These are phyloP conservation scores for Aspergillus melleus DNA, from an alignment of 2,329 filamentous ascomycete species.

Conservation along the genomic window DNA sequence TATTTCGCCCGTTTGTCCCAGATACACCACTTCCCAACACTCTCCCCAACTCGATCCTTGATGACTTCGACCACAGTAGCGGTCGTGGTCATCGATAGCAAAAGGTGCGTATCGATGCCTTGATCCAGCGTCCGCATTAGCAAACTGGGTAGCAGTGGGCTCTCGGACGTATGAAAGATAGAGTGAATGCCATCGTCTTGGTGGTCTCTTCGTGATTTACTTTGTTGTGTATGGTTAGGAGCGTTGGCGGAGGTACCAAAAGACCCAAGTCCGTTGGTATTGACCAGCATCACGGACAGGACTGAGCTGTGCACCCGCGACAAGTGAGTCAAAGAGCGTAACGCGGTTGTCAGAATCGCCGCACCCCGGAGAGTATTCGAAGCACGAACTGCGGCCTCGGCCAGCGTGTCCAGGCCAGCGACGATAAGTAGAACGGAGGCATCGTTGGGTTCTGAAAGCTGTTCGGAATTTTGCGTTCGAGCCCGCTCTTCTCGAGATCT, in stretches of 20 bases:
- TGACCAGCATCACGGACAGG: constrained; percentile 39
- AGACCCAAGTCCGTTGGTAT: constrained; percentile 33
- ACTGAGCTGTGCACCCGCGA: constrained; percentile 28
- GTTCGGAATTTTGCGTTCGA: not conserved
- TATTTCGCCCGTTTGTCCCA: constrained; percentile 19
- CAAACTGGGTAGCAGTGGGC: constrained; percentile 28
- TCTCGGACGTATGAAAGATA: constrained; percentile 22
- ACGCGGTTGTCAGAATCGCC: constrained; percentile 31
- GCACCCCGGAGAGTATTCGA: constrained; percentile 38
- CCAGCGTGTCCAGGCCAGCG: constrained; percentile 38
- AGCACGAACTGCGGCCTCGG: constrained; percentile 37
- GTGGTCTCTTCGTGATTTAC: not conserved
- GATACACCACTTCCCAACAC: constrained; percentile 39
- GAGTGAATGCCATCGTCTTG: constrained; percentile 27
- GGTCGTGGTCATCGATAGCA: constrained; percentile 31
- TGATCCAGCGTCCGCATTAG: constrained; percentile 39
- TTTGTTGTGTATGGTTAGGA: not conserved
- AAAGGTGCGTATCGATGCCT: constrained; percentile 41
- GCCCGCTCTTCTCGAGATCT: constrained; percentile 16
- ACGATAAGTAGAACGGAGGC: constrained; percentile 29
- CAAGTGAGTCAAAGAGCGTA: constrained; percentile 36
- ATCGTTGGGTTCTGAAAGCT: not conserved
- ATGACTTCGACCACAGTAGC: constrained; percentile 37
- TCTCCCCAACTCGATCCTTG: constrained; percentile 39
- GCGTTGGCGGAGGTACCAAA: not conserved